A percentile compares a stretch with the other conserved stretches of the same genome.
phyloP scores from a whole-genome alignment of 1,139 yeast genomes.

The Diutina neorugosa region DNA sequence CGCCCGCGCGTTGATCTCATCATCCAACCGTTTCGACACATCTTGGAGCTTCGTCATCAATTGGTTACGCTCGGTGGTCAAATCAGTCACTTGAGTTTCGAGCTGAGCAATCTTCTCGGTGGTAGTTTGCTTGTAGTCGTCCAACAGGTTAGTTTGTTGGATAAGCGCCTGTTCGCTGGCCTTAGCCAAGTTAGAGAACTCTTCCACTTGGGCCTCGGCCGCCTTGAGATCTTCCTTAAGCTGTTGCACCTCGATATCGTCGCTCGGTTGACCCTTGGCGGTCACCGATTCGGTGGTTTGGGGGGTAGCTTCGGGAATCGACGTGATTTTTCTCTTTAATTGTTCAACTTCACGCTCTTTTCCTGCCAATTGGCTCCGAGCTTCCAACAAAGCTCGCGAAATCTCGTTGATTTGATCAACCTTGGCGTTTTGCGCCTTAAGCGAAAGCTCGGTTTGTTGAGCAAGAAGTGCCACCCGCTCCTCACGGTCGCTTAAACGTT shows the following conservation, averaged over 20 bases:
- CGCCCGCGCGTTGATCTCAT: neutral
- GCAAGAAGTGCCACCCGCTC: constrained; percentile 34
- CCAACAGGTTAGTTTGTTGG: constrained; percentile 27
- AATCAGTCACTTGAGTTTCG: constrained; percentile 11
- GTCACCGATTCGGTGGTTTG: neutral
- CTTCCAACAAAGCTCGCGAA: constrained; percentile 26
- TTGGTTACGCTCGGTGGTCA: neutral
- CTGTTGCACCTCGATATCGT: constrained; percentile 11
- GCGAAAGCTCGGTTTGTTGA: constrained; percentile 42
- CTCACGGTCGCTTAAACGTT: constrained; percentile 38
- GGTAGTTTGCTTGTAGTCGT: constrained; percentile 18
- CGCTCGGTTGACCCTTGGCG: neutral
- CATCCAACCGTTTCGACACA: neutral
- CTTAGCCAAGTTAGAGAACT: constrained; percentile 26
- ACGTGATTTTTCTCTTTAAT: neutral
- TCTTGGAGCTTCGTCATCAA: constrained; percentile 5
- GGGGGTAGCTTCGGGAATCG: neutral
- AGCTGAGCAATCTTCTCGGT: constrained; percentile 12
- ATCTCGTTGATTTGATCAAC: constrained; percentile 50
- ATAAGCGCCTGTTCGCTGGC: constrained; percentile 31
- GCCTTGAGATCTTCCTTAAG: constrained; percentile 24
- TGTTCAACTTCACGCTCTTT: constrained; percentile 9
- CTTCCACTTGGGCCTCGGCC: constrained; percentile 28
- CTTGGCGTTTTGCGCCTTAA: constrained; percentile 53
- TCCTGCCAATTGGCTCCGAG: constrained; percentile 26